A percentile compares a stretch with the other conserved stretches of the same genome.
These are phyloP conservation scores for Symmetrospora coprosmae DNA, from an alignment of 768 basidiomycete genomes.

Conservation along the genomic window DNA sequence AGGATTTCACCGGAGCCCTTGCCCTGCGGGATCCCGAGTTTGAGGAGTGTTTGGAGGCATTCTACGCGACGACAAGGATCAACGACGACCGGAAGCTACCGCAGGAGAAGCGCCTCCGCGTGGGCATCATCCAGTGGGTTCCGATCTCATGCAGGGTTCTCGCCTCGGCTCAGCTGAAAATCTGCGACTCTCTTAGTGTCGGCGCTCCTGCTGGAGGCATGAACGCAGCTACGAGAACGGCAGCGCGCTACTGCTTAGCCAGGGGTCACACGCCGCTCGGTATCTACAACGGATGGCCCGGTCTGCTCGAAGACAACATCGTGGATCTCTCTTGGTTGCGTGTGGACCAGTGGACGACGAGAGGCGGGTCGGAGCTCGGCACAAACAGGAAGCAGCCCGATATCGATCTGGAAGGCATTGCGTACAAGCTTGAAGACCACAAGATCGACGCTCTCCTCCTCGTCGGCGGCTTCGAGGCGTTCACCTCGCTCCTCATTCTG, in stretches of 20 bases:
- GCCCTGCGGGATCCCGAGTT: slow-evolving; percentile 84
- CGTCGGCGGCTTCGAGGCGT: slow-evolving; percentile 94
- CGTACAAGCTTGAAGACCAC: slow-evolving; percentile 79
- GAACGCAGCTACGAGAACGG: slow-evolving; percentile 93
- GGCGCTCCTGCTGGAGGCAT: slow-evolving; percentile 97
- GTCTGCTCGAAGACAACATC: slow-evolving; percentile 76
- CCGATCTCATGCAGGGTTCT: too few species aligned
- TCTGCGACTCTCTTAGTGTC: slow-evolving; percentile 47
- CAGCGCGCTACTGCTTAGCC: slow-evolving; percentile 77
- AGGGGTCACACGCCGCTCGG: slow-evolving; percentile 87
- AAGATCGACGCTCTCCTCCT: slow-evolving; percentile 63
- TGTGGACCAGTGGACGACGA: slow-evolving; percentile 88
- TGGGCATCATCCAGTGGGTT: slow-evolving; percentile 41
- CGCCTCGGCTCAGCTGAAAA: not conserved
- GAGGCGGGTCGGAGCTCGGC: slow-evolving; percentile 93
- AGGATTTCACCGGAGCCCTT: slow-evolving; percentile 77
- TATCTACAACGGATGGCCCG: slow-evolving; percentile 89
- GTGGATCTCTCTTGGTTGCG: slow-evolving; percentile 84
- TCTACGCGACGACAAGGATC: slow-evolving; percentile 56
- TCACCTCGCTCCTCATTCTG: slow-evolving; percentile 60
- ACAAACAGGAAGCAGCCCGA: slow-evolving; percentile 84
- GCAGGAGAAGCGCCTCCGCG: slow-evolving; percentile 33
- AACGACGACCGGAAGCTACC: slow-evolving; percentile 48
- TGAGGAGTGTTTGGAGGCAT: slow-evolving; percentile 69
- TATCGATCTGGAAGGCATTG: slow-evolving; percentile 70